Percentiles rank a stretch among this genome's conserved stretches.
Conservation (phyloP, 805 yeast species). For the Wickerhamomyces canadensis region DNA sequence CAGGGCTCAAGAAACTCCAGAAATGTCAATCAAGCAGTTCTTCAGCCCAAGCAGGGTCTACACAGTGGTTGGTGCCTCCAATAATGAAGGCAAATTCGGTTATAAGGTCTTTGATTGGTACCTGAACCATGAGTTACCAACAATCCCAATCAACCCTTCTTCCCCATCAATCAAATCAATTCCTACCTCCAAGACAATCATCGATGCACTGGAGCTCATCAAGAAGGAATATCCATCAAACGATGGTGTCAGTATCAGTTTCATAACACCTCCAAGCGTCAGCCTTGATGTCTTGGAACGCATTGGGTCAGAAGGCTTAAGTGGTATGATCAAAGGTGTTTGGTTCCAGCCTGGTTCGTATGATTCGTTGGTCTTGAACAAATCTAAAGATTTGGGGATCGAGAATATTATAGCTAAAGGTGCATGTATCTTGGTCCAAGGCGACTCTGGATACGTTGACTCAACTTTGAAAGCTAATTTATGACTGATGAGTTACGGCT, state of each 20-base stretch:
- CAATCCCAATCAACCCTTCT: slow-evolving; percentile 60
- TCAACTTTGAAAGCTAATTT: slow-evolving; percentile 36
- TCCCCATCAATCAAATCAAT: slow-evolving; percentile 41
- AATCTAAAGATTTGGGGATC: slow-evolving; percentile 30
- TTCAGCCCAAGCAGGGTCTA: slow-evolving; percentile 48
- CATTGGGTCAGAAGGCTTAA: slow-evolving; percentile 23
- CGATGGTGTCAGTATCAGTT: slow-evolving; percentile 54
- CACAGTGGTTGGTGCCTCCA: slow-evolving; percentile 70
- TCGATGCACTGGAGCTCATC: slow-evolving; percentile 20
- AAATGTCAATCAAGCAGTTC: slow-evolving; percentile 34
- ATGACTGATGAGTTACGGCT: slow-evolving; percentile 14
- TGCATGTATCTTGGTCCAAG: slow-evolving; percentile 68
- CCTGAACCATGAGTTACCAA: slow-evolving; percentile 46
- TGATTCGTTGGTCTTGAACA: slow-evolving; percentile 42
- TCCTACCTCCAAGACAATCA: slow-evolving; percentile 30
- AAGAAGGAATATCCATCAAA: slow-evolving; percentile 19
- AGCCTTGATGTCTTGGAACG: slow-evolving; percentile 41
- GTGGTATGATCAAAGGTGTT: slow-evolving; percentile 41
- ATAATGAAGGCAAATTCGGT: slow-evolving; percentile 61
- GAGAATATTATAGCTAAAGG: slow-evolving; percentile 41
- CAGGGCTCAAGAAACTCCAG: background rate
- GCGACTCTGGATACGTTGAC: slow-evolving; percentile 34
- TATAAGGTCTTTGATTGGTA: slow-evolving; percentile 69
- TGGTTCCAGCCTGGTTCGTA: slow-evolving; percentile 89
- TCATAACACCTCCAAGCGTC: slow-evolving; percentile 70